These are phyloP conservation scores for Akanthomyces dipterigenus DNA, from an alignment of 2,329 filamentous ascomycete genomes.

Conservation along the genomic window DNA sequence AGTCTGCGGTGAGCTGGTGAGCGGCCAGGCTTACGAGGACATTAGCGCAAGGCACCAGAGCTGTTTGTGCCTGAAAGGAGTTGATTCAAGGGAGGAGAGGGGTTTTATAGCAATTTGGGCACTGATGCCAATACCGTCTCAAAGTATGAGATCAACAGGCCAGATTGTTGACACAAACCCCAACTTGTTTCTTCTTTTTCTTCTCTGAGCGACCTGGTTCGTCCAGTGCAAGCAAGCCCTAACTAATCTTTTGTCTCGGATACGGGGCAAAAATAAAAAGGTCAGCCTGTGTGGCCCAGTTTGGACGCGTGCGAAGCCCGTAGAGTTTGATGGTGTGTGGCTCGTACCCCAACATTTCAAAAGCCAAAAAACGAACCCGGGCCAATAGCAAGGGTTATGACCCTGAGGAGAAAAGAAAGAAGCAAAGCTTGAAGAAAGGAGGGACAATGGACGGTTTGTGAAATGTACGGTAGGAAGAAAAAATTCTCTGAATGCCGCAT, in stretches of 20 bases:
- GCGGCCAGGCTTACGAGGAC: not conserved
- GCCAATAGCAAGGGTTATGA: not conserved
- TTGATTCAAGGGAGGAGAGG: not conserved
- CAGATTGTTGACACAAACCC: not conserved
- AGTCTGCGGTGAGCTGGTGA: not conserved
- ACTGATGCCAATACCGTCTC: not conserved
- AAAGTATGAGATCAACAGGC: not conserved
- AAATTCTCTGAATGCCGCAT: no score
- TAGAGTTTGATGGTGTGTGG: not conserved
- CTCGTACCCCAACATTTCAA: not conserved
- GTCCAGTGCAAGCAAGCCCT: not conserved
- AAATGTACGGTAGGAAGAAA: no score
- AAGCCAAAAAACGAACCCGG: not conserved
- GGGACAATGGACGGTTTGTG: no score
- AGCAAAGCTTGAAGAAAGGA: no score
- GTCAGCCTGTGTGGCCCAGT: no score
- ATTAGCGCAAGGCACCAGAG: constrained; percentile 1
- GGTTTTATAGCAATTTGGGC: not conserved
- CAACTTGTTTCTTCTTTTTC: not conserved
- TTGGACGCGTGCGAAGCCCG: not conserved
- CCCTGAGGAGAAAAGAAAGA: not conserved
- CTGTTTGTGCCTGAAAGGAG: not conserved
- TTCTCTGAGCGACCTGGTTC: not conserved
- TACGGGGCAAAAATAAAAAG: not conserved
- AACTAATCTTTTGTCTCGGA: not conserved